These are phyloP conservation scores for Agaricales sp. DNA, from an alignment of 1,284 basidiomycete genomes.

Conservation along the genomic window DNA sequence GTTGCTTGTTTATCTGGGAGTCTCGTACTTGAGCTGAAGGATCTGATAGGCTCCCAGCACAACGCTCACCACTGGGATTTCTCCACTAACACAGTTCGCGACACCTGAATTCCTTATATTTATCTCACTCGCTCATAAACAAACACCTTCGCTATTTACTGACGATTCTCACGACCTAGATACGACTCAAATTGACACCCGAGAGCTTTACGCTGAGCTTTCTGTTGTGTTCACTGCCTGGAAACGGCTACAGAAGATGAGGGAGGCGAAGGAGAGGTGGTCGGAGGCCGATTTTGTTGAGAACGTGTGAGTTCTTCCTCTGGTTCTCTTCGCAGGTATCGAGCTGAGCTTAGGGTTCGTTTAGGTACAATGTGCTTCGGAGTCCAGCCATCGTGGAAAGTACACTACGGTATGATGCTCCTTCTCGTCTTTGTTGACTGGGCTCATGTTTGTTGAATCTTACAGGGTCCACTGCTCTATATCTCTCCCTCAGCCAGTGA, in stretches of 20 bases:
- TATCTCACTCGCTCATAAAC: slow-evolving; percentile 24
- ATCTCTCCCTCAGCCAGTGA: slow-evolving; percentile 36
- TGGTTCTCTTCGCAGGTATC: slow-evolving; percentile 12
- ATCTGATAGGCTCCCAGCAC: slow-evolving; percentile 12
- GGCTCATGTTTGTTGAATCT: neutral
- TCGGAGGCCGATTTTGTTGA: slow-evolving; percentile 47
- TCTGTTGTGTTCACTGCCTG: slow-evolving; percentile 32
- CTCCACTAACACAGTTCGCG: slow-evolving; percentile 11
- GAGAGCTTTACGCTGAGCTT: slow-evolving; percentile 27
- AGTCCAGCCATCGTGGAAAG: slow-evolving; percentile 30
- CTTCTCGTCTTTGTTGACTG: neutral
- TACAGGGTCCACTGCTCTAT: slow-evolving; percentile 37
- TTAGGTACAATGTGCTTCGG: slow-evolving; percentile 39
- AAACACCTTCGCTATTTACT: slow-evolving; percentile 32
- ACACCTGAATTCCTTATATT: slow-evolving; percentile 28
- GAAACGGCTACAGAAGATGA: slow-evolving; percentile 32
- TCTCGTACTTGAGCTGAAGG: slow-evolving; percentile 4
- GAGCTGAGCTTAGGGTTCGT: neutral
- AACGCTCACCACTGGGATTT: neutral
- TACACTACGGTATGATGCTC: slow-evolving; percentile 26
- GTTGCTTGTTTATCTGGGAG: slow-evolving; percentile 5
- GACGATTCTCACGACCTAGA: slow-evolving; percentile 8
- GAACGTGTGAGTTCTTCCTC: slow-evolving; percentile 31
- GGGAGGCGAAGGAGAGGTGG: slow-evolving; percentile 30
- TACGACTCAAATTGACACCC: slow-evolving; percentile 12